A percentile compares a stretch with the other conserved stretches of the same genome.
Conservation (phyloP, 2,329 filamentous ascomycete species). For the Balansia obtecta region DNA sequence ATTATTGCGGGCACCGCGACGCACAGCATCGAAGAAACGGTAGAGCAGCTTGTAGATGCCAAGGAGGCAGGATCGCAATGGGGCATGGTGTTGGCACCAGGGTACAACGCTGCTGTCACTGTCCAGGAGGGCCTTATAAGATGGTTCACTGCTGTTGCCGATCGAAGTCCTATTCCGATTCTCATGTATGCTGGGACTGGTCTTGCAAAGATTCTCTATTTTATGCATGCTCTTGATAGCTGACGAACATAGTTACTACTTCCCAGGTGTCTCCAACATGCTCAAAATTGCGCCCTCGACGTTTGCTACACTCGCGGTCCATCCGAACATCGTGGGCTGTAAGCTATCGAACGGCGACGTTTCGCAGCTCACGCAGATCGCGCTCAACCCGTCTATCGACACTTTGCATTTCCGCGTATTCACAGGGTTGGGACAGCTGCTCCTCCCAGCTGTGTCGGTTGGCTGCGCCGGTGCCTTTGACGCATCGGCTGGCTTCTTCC, state of each 20-base stretch:
- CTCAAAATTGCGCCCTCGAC: conserved; percentile 45
- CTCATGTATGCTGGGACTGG: conserved; percentile 33
- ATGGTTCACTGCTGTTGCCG: conserved; percentile 47
- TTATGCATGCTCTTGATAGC: too few species aligned
- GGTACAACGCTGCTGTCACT: conserved; percentile 44
- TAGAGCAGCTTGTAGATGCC: conserved; percentile 43
- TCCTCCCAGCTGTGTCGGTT: conserved; percentile 45
- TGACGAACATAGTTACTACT: conserved; percentile 29
- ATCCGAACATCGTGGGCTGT: conserved; percentile 56
- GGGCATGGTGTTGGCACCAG: conserved; percentile 45
- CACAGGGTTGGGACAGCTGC: conserved; percentile 53
- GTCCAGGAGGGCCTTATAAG: conserved; percentile 42
- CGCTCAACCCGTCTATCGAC: conserved; percentile 46
- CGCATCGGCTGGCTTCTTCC: conserved; percentile 50
- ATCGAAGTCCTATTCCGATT: conserved; percentile 43
- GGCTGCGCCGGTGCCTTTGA: conserved; percentile 50
- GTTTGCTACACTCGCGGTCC: conserved; percentile 42
- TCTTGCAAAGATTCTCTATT: background rate
- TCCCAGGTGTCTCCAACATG: conserved; percentile 55
- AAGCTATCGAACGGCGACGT: conserved; percentile 59
- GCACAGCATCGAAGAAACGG: conserved; percentile 48
- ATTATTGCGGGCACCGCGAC: conserved; percentile 50
- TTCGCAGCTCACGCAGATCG: conserved; percentile 50
- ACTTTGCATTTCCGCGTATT: conserved; percentile 46
- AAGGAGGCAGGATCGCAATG: conserved; percentile 46